These are phyloP conservation scores for Halteria grandinella DNA, from an alignment of 73 alveolate genomes.

Conservation along the genomic window DNA sequence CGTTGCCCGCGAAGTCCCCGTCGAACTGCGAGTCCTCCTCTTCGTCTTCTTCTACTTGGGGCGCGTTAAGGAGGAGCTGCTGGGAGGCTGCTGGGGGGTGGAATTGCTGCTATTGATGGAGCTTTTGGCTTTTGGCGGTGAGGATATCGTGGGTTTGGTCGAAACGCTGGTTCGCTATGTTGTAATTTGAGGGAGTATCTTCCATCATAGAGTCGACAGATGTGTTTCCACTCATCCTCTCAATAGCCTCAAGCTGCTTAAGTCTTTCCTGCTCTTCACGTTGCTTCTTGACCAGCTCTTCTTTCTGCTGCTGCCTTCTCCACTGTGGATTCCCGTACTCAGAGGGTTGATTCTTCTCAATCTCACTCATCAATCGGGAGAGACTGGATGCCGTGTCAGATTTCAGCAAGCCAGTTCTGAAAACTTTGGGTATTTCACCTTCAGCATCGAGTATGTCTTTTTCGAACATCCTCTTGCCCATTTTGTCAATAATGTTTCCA, in stretches of 20 bases:
- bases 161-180: constrained; percentile 55
- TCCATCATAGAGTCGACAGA: constrained; percentile 58
- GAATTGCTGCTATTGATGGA: neutral
- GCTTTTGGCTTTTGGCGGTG: neutral
- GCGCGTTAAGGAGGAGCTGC: too few species aligned
- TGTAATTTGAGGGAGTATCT: constrained; percentile 68
- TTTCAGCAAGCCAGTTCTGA: constrained; percentile 61
- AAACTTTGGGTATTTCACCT: constrained; percentile 55
- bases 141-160: neutral
- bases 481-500: constrained; percentile 33
- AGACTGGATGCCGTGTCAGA: constrained; percentile 57
- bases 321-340: constrained; percentile 28
- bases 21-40: neutral
- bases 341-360: constrained; percentile 45
- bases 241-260: too few species aligned
- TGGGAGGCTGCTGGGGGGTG: too few species aligned
- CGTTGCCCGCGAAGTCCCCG: neutral
- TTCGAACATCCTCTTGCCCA: constrained; percentile 41
- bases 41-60: neutral
- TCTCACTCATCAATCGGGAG: constrained; percentile 54
- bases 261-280: constrained; percentile 23
- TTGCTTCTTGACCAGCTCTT: neutral
- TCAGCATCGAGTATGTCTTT: constrained; percentile 47
- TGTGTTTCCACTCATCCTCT: constrained; percentile 55
- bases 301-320: constrained; percentile 11